Base-by-base conservation (phyloP, 768 basidiomycete genomes). In the Boletus rubroflammeus region DNA sequence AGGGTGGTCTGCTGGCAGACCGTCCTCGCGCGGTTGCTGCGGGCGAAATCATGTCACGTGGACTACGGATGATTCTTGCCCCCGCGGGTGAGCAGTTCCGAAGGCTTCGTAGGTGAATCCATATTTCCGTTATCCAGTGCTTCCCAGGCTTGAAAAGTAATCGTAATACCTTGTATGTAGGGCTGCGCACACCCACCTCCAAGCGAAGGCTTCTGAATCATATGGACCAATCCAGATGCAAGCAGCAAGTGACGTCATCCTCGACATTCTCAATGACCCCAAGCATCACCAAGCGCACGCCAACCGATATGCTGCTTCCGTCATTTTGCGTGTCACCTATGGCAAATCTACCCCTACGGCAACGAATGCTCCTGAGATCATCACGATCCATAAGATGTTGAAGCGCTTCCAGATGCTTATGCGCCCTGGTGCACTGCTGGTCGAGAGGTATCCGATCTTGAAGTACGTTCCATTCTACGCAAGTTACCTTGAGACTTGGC, bases 381-480 rank as follows among this genome's bases (percentile, higher is more conserved):
- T 72, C 11, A 54, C 42, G 5, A 62, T 78, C 35, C 71, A 73
- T 36, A 65, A 66, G 34, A 67, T 70, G 62, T 56, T 73, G 47
- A 59, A 57, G 21, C 70, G 75, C 40, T 68, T 78, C 47, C 68
- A 73, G 44, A 58, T 43, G n/a, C 60, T 72, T 0, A 67, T 78
- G 57, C 63, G 69, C 1, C 74, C 72, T 6, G 76, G 76, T 14
- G 65, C 67, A 14, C 53, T 70, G 39, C 47, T 70, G 15, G 64
- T 76, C 19, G 76, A 78, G 39, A 62, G 42, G 21, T 71, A 65
- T 50, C 75, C 77, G 0, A 56, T 73, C 52, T 57, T 77, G 19
- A 68, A 65, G 42, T 81, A 79, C 62, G 64, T 88, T 21, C 86
- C 87, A 1, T 82, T 82, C 21, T 86, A 85, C 57, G 68, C 82